Base-by-base conservation (phyloP, 257 asterid species). In the Parsonsia alboflavescens region DNA sequence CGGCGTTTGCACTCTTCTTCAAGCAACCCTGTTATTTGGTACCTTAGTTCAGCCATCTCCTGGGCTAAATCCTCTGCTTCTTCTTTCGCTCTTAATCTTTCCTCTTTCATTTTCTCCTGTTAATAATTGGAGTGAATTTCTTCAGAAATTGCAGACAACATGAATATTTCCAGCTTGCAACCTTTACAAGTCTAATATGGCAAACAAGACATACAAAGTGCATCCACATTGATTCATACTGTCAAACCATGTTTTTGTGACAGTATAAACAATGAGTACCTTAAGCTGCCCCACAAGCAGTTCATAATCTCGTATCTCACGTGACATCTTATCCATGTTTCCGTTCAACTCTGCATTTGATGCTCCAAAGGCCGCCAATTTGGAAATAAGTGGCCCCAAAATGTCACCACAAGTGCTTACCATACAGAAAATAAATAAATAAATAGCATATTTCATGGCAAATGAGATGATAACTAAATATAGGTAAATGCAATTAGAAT, bases 41-140 rank as follows among this genome's bases (percentile, higher is more conserved):
- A 94, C 85, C 97, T 86, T 59, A 94, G 81, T 81, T 94, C 98
- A 2, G 98, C 98, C 98, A 94, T 94, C 87, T 94, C 98, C 81
- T 94, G 98, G 68, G 92, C 90, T 72, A 94, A 84, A 79, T 94
- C 98, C 75, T 92, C 98, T 19, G 93, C 92, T 84, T 90, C 97
- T 85, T 94, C 98, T 81, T 88, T 92, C n/a, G 95, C 90, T 77
- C 87, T 94, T 79, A 83, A 48, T 79, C 79, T 92, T 82, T 89
- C 93, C 64, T 64, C 85, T 82, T 86, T 85, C 68, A 90, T 72
- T 74, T 92, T 90, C 75, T 85, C 96, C 97, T 93, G 82, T 65
- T 76, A 81, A 80, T 77, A 73, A 77, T 66, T 36, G 76, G 54
- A 61, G 6, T 41, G 22, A 62, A 77, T 21, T 19, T 65, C 52